phyloP scores from a whole-genome alignment of 2,329 filamentous ascomycete species.

The Dryadomyces sulphureus region DNA sequence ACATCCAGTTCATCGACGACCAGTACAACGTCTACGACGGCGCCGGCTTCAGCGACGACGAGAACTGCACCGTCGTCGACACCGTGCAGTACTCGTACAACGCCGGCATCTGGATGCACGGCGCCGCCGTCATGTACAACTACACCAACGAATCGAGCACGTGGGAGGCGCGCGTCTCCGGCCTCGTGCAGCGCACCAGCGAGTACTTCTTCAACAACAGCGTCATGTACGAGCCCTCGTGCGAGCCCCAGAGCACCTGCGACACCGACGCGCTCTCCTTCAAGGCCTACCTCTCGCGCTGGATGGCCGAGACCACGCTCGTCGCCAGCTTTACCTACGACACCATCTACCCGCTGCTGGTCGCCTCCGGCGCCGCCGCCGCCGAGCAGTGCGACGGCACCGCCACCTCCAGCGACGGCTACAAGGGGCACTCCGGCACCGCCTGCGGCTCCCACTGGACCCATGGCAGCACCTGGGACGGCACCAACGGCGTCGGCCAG shows the following conservation, averaged over 20 bases:
- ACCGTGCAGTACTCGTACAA: slow-evolving; percentile 6
- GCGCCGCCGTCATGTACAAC: slow-evolving; percentile 9
- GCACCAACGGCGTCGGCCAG: slow-evolving; percentile 48
- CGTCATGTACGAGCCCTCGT: slow-evolving; percentile 51
- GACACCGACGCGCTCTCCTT: slow-evolving; percentile 47
- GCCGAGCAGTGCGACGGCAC: slow-evolving; percentile 44
- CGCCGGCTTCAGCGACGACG: slow-evolving; percentile 14
- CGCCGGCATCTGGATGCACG: slow-evolving; percentile 4
- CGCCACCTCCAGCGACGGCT: slow-evolving; percentile 37
- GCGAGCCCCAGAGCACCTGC: slow-evolving; percentile 45
- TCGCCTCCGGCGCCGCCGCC: slow-evolving; percentile 40
- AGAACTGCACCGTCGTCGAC: neutral
- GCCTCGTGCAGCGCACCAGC: slow-evolving; percentile 34
- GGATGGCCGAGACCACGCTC: slow-evolving; percentile 45
- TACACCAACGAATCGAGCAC: slow-evolving; percentile 13
- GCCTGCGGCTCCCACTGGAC: slow-evolving; percentile 3
- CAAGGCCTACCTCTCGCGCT: slow-evolving; percentile 46
- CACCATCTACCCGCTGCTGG: slow-evolving; percentile 35
- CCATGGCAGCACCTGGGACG: slow-evolving; percentile 29
- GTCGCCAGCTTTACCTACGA: slow-evolving; percentile 44
- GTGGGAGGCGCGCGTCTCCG: slow-evolving; percentile 44
- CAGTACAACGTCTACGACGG: slow-evolving; percentile 49
- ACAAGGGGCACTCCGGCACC: slow-evolving; percentile 38
- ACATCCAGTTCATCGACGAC: slow-evolving; percentile 41
- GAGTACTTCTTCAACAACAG: slow-evolving; percentile 38